Evolutionary conservation across 306 rosid species (phyloP).

Genomic region (Cicer chorassanicum): DNA sequence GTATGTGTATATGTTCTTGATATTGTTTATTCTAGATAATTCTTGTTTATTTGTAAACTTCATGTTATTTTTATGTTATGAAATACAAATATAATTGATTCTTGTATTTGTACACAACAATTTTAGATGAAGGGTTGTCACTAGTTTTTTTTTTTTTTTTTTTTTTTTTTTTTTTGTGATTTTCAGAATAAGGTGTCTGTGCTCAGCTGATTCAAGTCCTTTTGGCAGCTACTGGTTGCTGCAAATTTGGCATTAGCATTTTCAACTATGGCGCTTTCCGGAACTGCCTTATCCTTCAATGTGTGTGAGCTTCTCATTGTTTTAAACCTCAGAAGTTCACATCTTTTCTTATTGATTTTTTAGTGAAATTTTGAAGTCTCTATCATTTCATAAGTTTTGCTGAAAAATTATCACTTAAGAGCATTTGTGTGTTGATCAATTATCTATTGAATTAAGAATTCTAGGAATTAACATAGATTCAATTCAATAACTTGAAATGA

Average conservation of each 20-base stretch:
- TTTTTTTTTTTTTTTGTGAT: neutral
- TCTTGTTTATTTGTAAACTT: neutral
- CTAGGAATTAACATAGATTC: neutral
- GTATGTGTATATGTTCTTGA: neutral
- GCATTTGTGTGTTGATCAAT: neutral
- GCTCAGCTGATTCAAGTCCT: neutral
- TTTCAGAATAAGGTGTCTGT: neutral
- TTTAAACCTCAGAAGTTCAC: neutral
- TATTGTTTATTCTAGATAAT: neutral
- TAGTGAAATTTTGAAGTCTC: neutral
- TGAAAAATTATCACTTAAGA: constrained; percentile 3
- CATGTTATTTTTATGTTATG: neutral
- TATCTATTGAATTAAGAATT: constrained; percentile 5
- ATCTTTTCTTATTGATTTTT: neutral
- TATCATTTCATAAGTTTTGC: neutral
- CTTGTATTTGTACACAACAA: neutral
- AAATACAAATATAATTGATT: neutral
- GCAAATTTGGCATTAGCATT: constrained; percentile 17
- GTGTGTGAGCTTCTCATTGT: constrained; percentile 47
- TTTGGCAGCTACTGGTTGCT: neutral
- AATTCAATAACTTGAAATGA: constrained; percentile 5
- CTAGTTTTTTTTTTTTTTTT: neutral
- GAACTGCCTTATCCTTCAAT: constrained; percentile 45
- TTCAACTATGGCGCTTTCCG: constrained; percentile 50
- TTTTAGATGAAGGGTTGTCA: neutral